Conservation (phyloP, 139 green algal species). For the Chlorella vulgaris region DNA sequence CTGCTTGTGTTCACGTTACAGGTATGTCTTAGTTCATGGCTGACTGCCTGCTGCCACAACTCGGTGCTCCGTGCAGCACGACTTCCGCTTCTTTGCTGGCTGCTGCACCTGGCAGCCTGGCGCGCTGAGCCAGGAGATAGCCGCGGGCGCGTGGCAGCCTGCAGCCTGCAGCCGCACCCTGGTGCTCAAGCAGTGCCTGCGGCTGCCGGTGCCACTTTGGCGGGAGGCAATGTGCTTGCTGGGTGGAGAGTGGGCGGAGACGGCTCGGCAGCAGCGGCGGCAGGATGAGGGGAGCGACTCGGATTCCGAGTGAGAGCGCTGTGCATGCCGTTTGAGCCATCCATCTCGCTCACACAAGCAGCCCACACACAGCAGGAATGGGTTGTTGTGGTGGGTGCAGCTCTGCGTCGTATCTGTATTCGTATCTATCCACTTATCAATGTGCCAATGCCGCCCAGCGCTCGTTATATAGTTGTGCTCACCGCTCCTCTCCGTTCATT, state of each 20-base stretch:
- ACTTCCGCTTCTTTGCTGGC: constrained; percentile 73
- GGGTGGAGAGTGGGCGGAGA: neutral
- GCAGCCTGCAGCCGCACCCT: constrained; percentile 62
- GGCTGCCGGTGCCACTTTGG: constrained; percentile 33
- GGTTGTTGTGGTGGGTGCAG: too few species aligned
- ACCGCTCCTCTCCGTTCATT: too few species aligned
- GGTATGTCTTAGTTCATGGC: too few species aligned
- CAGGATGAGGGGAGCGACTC: constrained; percentile 3
- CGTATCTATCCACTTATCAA: too few species aligned
- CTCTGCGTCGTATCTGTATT: too few species aligned
- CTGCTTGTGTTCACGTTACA: too few species aligned
- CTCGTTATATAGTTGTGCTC: too few species aligned
- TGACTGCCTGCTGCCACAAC: too few species aligned
- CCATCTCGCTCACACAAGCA: too few species aligned
- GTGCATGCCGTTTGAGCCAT: too few species aligned
- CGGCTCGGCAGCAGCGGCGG: neutral
- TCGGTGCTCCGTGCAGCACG: constrained; percentile 26
- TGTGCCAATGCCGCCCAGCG: too few species aligned
- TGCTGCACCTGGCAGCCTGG: constrained; percentile 54
- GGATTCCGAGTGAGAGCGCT: constrained; percentile 10
- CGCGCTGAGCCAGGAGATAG: constrained; percentile 59
- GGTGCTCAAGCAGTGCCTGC: constrained; percentile 67
- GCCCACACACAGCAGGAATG: too few species aligned
- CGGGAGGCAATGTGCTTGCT: neutral
- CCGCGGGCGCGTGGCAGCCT: constrained; percentile 50